Evolutionary conservation across 2,329 filamentous ascomycete species (phyloP).

Genomic region (Pseudocercospora eumusae): DNA sequence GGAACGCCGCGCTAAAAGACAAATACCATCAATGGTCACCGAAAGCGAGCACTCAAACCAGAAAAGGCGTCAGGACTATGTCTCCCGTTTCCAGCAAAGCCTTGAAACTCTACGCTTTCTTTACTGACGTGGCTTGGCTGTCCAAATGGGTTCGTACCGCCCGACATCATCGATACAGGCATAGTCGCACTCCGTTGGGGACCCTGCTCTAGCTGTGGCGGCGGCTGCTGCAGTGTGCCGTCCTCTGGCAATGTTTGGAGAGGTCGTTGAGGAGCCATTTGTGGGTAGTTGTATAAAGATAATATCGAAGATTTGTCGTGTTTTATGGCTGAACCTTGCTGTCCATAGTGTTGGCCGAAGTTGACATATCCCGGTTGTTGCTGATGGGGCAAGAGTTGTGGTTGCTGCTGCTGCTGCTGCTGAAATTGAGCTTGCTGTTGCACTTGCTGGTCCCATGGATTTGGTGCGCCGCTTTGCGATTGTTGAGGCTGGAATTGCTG

Average conservation of each 20-base stretch:
- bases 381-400: conserved; percentile 37
- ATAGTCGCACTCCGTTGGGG: conserved; percentile 44
- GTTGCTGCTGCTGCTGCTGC: conserved; percentile 43
- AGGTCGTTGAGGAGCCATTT: conserved; percentile 50
- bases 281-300: conserved; percentile 68
- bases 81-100: conserved; percentile 65
- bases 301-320: conserved; percentile 74
- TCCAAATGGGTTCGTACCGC: conserved; percentile 38
- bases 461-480: conserved; percentile 40
- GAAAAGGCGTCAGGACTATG: conserved; percentile 81
- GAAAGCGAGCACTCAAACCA: conserved; percentile 63
- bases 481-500: conserved; percentile 25
- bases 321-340: conserved; percentile 47
- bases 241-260: conserved; percentile 42
- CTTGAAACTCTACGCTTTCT: conserved; percentile 67
- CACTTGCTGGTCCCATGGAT: conserved; percentile 30
- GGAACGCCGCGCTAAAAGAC: conserved; percentile 18
- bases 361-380: conserved; percentile 33
- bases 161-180: conserved; percentile 34
- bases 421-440: conserved; percentile 32
- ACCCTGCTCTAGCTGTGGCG: conserved; percentile 21
- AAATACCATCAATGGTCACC: conserved; percentile 28
- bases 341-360: conserved; percentile 26
- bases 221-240: conserved; percentile 33
- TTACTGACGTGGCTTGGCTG: conserved; percentile 58